phyloP scores from a whole-genome alignment of 371 early-diverging fungal species.

The Spiromyces aspiralis region DNA sequence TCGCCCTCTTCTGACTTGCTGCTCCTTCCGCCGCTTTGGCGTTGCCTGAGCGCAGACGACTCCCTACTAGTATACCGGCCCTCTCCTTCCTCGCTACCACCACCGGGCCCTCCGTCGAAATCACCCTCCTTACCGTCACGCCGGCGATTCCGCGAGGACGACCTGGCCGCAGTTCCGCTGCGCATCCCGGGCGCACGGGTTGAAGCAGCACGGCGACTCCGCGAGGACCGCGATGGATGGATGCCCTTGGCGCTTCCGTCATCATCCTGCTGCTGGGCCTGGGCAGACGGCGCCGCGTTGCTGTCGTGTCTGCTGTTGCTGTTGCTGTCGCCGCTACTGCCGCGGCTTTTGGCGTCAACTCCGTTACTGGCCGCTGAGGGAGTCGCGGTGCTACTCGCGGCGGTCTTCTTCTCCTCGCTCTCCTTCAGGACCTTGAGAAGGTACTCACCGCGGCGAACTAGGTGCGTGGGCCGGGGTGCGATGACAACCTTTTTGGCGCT shows the following conservation, averaged over 20 bases:
- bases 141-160: neutral
- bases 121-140: too few species aligned
- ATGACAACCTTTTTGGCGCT: conserved; percentile 24
- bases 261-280: neutral
- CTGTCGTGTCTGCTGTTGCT: conserved; percentile 3
- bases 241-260: neutral
- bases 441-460: conserved; percentile 80
- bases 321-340: neutral
- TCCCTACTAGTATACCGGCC: neutral
- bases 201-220: too few species aligned
- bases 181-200: too few species aligned
- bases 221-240: neutral
- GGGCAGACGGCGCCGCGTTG: neutral
- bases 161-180: neutral
- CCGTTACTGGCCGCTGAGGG: too few species aligned
- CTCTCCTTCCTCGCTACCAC: neutral
- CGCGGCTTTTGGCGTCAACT: neutral
- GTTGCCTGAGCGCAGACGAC: too few species aligned
- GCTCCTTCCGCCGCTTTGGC: conserved; percentile 9
- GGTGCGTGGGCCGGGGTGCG: conserved; percentile 67
- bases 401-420: conserved; percentile 9
- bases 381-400: too few species aligned
- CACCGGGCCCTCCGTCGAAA: neutral
- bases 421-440: conserved; percentile 54
- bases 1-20: conserved; percentile 26